Conservation (phyloP, 1,284 basidiomycete genomes). For the Heterobasidion occidentale region DNA sequence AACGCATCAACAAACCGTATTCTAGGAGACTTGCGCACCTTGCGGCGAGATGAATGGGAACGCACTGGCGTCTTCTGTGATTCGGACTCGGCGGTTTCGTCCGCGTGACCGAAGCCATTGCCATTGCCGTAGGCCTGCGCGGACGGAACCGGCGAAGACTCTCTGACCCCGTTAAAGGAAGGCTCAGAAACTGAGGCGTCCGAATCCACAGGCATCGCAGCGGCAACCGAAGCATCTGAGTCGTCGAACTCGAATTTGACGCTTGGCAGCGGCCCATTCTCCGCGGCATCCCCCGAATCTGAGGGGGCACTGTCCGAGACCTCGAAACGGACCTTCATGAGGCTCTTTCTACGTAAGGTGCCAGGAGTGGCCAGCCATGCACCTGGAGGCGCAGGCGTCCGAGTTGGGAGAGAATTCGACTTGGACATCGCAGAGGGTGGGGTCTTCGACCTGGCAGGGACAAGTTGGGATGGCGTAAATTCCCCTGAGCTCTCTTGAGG, state of each 20-base stretch:
- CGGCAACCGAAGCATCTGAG: neutral
- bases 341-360: conserved; percentile 32
- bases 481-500: conserved; percentile 5
- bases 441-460: neutral
- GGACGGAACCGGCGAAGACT: conserved; percentile 6
- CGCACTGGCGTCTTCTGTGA: conserved; percentile 13
- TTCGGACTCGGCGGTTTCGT: conserved; percentile 9
- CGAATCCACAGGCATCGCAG: neutral
- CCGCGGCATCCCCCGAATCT: conserved; percentile 14
- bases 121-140: neutral
- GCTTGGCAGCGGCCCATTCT: conserved; percentile 3
- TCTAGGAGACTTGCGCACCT: conserved; percentile 34
- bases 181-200: conserved; percentile 9
- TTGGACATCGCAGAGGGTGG: conserved; percentile 37
- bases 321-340: conserved; percentile 64
- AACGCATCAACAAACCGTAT: conserved; percentile 56
- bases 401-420: conserved; percentile 18
- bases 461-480: neutral
- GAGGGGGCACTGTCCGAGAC: conserved; percentile 25
- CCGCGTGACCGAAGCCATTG: neutral
- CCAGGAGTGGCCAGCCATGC: conserved; percentile 59
- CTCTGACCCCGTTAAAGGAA: conserved; percentile 10
- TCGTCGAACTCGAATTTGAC: neutral
- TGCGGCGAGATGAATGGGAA: conserved; percentile 21
- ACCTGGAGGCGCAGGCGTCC: conserved; percentile 55